Percentiles rank a stretch among this genome's conserved stretches.
phyloP scores from a whole-genome alignment of 1,139 yeast species.

The Wickerhamomyces sp. region DNA sequence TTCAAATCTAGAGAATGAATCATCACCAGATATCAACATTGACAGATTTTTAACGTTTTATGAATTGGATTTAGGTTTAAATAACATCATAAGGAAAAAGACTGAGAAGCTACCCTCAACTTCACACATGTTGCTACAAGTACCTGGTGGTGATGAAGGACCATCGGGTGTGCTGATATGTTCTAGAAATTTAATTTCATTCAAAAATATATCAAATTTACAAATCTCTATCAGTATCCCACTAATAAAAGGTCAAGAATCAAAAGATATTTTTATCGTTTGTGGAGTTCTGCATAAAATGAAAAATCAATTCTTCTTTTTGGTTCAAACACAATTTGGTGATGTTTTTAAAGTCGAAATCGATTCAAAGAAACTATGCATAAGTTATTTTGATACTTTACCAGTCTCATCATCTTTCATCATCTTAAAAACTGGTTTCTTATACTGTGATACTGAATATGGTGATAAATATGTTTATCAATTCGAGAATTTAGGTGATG shows the following conservation, averaged over 20 bases:
- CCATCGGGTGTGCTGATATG: slow-evolving; percentile 61
- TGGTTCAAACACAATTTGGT: slow-evolving; percentile 68
- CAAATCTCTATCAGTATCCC: slow-evolving; percentile 49
- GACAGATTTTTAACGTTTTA: slow-evolving; percentile 51
- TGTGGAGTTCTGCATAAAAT: slow-evolving; percentile 60
- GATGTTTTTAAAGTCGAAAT: slow-evolving; percentile 71
- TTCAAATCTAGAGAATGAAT: slow-evolving; percentile 20
- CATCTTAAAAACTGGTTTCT: slow-evolving; percentile 70
- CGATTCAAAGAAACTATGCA: slow-evolving; percentile 31
- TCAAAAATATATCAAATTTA: slow-evolving; percentile 34
- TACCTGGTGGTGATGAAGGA: slow-evolving; percentile 49
- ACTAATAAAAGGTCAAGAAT: slow-evolving; percentile 27
- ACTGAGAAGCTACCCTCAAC: slow-evolving; percentile 35
- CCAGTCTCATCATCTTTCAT: slow-evolving; percentile 51
- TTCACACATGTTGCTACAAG: slow-evolving; percentile 39
- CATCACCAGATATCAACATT: slow-evolving; percentile 9
- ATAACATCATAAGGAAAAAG: slow-evolving; percentile 57
- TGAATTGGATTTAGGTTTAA: slow-evolving; percentile 81
- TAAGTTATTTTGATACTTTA: slow-evolving; percentile 76
- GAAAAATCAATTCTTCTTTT: slow-evolving; percentile 58
- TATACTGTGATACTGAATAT: slow-evolving; percentile 61
- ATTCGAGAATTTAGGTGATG: slow-evolving; percentile 70
- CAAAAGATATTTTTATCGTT: slow-evolving; percentile 37
- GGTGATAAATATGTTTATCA: slow-evolving; percentile 68
- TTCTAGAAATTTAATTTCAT: slow-evolving; percentile 39